phyloP scores from a whole-genome alignment of 306 rosid species.

The Hippophae tibetana region DNA sequence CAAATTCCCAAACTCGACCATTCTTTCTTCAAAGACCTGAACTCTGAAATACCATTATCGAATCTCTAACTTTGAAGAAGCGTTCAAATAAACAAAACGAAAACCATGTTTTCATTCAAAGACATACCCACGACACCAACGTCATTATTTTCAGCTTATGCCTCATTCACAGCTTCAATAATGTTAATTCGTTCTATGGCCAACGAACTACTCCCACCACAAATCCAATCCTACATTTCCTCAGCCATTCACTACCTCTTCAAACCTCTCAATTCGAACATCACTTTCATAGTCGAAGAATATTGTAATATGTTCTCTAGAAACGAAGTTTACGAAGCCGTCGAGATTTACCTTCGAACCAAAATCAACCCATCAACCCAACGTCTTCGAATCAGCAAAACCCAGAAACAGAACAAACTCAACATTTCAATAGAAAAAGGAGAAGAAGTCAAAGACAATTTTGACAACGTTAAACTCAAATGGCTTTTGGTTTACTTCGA shows the following conservation, averaged over 20 bases:
- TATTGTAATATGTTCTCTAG: background rate
- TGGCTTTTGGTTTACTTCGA: background rate
- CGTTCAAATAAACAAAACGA: no score
- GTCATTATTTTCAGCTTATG: conserved; percentile 26
- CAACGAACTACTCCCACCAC: conserved; percentile 16
- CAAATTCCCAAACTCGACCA: no score
- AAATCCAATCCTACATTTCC: conserved; percentile 15
- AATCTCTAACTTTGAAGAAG: no score
- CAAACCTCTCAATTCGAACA: conserved; percentile 9
- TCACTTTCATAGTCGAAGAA: conserved; percentile 10
- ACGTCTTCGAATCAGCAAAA: background rate
- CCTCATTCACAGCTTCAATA: conserved; percentile 15
- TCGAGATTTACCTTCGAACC: background rate
- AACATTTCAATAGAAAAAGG: background rate
- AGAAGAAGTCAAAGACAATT: background rate
- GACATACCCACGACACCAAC: conserved; percentile 16
- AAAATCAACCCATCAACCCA: background rate
- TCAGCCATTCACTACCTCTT: conserved; percentile 14
- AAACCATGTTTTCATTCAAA: background rate
- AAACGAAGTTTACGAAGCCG: background rate
- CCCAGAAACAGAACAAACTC: background rate
- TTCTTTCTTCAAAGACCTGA: no score
- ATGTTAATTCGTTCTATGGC: conserved; percentile 25
- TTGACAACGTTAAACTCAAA: background rate
- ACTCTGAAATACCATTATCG: no score